phyloP scores from a whole-genome alignment of 2,329 filamentous ascomycete species.

The Fusarium anthophilum region DNA sequence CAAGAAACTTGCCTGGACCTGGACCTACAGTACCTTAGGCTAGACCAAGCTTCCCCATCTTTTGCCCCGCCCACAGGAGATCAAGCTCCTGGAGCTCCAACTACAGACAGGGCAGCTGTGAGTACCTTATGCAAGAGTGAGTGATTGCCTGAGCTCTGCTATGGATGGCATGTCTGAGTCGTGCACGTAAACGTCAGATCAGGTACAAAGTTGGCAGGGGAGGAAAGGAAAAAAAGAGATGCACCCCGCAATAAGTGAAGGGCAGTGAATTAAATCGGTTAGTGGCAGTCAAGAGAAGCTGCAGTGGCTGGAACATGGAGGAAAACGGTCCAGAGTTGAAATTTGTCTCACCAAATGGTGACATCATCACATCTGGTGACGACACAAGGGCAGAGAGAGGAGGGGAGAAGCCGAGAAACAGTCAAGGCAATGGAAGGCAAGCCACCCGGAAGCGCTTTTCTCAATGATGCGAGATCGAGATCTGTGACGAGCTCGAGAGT shows the following conservation, averaged over 20 bases:
- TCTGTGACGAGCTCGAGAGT: slow-evolving; percentile 31
- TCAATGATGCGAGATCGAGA: slow-evolving; percentile 41
- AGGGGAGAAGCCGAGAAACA: neutral
- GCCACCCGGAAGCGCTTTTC: slow-evolving; percentile 17
- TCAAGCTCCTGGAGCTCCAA: slow-evolving; percentile 21
- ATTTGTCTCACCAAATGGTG: slow-evolving; percentile 47
- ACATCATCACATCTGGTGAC: slow-evolving; percentile 53
- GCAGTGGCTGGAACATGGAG: neutral
- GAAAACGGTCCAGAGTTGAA: neutral
- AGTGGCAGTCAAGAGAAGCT: neutral
- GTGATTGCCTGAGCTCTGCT: neutral
- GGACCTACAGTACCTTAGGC: neutral
- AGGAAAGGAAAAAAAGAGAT: neutral
- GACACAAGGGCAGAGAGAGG: slow-evolving; percentile 41
- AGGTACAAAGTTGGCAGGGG: slow-evolving; percentile 31
- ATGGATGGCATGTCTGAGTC: neutral
- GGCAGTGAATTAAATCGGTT: neutral
- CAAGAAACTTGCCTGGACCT: neutral
- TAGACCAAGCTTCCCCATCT: slow-evolving; percentile 28
- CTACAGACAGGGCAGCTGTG: neutral
- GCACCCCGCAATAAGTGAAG: slow-evolving; percentile 12
- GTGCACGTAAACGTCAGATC: slow-evolving; percentile 26
- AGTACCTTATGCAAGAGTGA: neutral
- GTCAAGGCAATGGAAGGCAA: slow-evolving; percentile 32
- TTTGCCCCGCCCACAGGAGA: slow-evolving; percentile 25